Evolutionary conservation across 2,329 filamentous ascomycete species (phyloP), one percentile per base, ranked within the genome.

Genomic region (Coniella vitis): DNA sequence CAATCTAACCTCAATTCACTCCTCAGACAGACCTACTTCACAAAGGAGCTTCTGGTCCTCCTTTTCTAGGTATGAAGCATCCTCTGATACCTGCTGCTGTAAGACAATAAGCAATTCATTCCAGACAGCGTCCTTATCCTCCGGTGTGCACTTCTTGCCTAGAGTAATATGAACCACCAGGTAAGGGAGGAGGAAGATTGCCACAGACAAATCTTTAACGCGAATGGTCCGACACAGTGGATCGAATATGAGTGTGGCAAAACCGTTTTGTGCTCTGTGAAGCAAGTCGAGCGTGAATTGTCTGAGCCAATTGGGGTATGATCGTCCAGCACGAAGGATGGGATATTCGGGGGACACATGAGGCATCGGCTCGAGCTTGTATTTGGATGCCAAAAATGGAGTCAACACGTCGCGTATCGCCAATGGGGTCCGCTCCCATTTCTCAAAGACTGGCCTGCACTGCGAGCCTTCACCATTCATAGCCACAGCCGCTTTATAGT

Each of bases 101-200:
- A 98, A 69, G 29, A 98, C 83, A 3, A 72, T 75, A 49, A 86
- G 72, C 21, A 98, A 68, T 65, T 98, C 94, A 10, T 71, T 66
- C n/a, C 81, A 72, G 31, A 96, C 75, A 47, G 83, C 75, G 19
- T 76, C 64, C 42, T 79, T 78, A 55, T 90, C 80, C 47, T 75
- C 59, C 21, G 84, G 74, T 2, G 76, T 78, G 19, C 69, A 72
- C 20, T 69, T 67, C 10, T 87, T 81, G 20, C 86, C 86, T 10
- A 95, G 74, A 17, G 96, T 78, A 25, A 91, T 78, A 61, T 96
- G 94, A 31, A 96, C 67, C 3, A 87, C 83, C 14, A 90, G 76
- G 62, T 93, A 97, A 1, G 93, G 94, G 14, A 98, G 74, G 29
- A 98, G 72, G 58, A 96, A 97, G 38, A 86, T 86, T 0, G 90